Evolutionary conservation across 805 yeast genomes (phyloP), one percentile per base, ranked within the genome.

Genomic region (Candida orba): DNA sequence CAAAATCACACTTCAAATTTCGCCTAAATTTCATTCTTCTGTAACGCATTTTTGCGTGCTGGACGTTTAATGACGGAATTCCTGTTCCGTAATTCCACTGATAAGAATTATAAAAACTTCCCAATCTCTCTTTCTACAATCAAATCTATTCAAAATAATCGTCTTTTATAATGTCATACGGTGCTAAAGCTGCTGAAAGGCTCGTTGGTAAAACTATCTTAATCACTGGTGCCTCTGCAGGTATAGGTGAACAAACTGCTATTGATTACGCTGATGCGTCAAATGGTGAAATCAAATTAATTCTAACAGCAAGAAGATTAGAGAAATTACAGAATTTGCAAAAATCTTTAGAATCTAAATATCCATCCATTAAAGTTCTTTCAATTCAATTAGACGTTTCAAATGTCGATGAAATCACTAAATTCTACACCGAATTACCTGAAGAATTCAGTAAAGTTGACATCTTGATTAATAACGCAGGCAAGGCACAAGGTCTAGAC

Each of bases 171-270:
- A 79, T 79, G 84, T 81, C 88, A 8, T 78, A 72, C 66, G 91
- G 90, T 50, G 51, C 72, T 41, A 75, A 71, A 58, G 93, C 95
- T 42, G 86, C 90, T 36, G 81, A 81, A 60, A 76, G 96, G 61
- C 71, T 91, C 30, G 79, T 84, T 20, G 84, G 84, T 39, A 90
- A 91, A 60, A 78, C 81, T 17, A 73, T 87, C 29, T 74, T 91
- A 35, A 83, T 91, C 56, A 87, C 98, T n/a, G 98, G 98, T 49
- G 98, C 98, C 8, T 86, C 96, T 23, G 80, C 96, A 14, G 98
- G 98, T 44, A 91, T 91, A 56, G 99, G 98, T 12, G 79, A 78
- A 52, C 93, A 95, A 42, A 89, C 96, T 10, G 98, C 97, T 14
- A 64, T 73, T 38, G 95, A 90, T 60, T 79, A 87, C 52, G 93